Conservation (phyloP, 106 monocot genomes). For the Narthecium ossifragum region DNA sequence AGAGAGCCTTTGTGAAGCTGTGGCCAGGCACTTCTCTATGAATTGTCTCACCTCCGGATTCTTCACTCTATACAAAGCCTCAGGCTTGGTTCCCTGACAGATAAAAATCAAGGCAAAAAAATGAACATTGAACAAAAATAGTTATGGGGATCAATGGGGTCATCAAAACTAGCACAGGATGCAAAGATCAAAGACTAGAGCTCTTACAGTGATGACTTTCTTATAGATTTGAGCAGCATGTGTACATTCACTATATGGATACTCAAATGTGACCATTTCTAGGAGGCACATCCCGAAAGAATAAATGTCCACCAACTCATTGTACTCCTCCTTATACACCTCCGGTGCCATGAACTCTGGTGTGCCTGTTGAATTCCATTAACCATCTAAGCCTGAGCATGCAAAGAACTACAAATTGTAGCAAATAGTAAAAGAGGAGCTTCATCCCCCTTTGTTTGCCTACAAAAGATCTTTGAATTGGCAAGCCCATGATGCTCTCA, state of each 20-base stretch:
- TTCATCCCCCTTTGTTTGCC: background rate
- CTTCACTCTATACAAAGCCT: slow-evolving; percentile 60
- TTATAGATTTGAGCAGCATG: slow-evolving; percentile 60
- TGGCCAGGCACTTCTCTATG: slow-evolving; percentile 75
- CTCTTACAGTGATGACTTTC: slow-evolving; percentile 50
- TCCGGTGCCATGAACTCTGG: slow-evolving; percentile 87
- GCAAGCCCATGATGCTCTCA: too few relatives aligned
- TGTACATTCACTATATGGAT: slow-evolving; percentile 62
- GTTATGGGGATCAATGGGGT: slow-evolving; percentile 4
- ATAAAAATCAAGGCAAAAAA: too few relatives aligned
- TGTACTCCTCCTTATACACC: slow-evolving; percentile 60
- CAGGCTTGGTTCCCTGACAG: slow-evolving; percentile 73
- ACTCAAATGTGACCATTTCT: slow-evolving; percentile 65
- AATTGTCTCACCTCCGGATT: slow-evolving; percentile 74
- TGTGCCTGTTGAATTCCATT: slow-evolving; percentile 59
- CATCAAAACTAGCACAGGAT: too few relatives aligned
- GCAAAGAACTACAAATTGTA: too few relatives aligned
- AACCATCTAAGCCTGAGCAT: too few relatives aligned
- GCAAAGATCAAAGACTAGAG: too few relatives aligned
- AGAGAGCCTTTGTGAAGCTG: slow-evolving; percentile 57
- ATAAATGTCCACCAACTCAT: slow-evolving; percentile 62
- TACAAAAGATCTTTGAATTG: too few relatives aligned
- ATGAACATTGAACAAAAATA: slow-evolving; percentile 5
- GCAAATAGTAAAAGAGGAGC: background rate
- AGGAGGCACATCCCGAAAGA: slow-evolving; percentile 67